Conservation (phyloP, 2,329 filamentous ascomycete genomes). For the Microsporum canis region DNA sequence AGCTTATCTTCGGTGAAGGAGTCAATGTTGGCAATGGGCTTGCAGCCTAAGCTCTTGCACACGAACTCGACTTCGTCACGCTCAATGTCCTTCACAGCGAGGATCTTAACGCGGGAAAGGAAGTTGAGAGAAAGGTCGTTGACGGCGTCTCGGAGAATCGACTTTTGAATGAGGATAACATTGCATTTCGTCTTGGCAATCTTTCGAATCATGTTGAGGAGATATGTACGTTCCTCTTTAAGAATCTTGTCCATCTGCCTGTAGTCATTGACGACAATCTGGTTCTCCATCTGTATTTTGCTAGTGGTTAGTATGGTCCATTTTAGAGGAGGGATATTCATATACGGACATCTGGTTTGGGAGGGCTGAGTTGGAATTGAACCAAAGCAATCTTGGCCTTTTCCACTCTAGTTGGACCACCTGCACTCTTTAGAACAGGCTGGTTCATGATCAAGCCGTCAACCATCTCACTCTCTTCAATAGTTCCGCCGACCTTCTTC, state of each 20-base stretch:
- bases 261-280: constrained; percentile 98
- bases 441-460: constrained; percentile 90
- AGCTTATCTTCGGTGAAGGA: constrained; percentile 98
- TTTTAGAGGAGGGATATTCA: constrained; percentile 11
- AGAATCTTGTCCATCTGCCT: constrained; percentile 99
- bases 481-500: constrained; percentile 95
- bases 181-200: constrained; percentile 99
- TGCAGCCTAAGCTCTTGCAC: constrained; percentile 98
- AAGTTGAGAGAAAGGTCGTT: constrained; percentile 97
- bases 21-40: constrained; percentile 95
- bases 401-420: constrained; percentile 84
- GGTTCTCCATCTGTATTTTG: constrained; percentile 78
- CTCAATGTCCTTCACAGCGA: constrained; percentile 95
- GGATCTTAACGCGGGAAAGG: constrained; percentile 89
- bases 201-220: constrained; percentile 99
- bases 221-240: constrained; percentile 95
- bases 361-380: constrained; percentile 95
- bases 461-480: constrained; percentile 95
- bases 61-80: constrained; percentile 98
- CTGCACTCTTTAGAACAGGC: constrained; percentile 82
- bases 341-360: constrained; percentile 75
- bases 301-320: constrained; percentile 14
- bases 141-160: constrained; percentile 90
- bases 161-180: constrained; percentile 95
- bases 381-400: constrained; percentile 96